Evolutionary conservation across 495 filamentous ascomycete species (phyloP).

Genomic region (Penicillium coprophilum): DNA sequence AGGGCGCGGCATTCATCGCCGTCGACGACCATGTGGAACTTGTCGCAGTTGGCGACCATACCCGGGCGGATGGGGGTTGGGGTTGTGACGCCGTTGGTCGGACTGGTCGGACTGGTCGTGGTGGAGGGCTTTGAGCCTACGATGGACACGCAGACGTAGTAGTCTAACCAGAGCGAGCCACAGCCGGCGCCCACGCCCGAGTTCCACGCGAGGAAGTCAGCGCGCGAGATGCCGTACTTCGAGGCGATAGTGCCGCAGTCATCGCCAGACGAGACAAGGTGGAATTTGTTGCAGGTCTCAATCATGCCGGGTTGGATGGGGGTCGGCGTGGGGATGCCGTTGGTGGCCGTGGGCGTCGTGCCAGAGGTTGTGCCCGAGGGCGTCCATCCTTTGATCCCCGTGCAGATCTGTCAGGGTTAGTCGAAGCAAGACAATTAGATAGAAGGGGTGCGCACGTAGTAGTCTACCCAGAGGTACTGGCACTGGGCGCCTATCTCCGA

Average conservation of each 20-base stretch:
- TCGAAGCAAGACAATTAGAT: no score
- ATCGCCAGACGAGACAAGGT: background rate
- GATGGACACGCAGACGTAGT: no score
- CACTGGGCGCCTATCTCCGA: background rate
- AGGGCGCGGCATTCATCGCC: constrained; percentile 32
- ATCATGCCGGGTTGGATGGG: background rate
- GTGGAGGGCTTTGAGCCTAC: background rate
- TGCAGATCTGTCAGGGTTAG: background rate
- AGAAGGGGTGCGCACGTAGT: no score
- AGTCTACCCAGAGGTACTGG: background rate
- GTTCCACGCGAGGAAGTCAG: no score
- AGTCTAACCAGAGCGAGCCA: background rate
- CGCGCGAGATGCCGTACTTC: no score
- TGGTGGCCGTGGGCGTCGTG: no score
- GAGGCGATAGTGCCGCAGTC: no score
- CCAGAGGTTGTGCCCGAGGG: no score
- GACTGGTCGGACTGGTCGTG: constrained; percentile 8
- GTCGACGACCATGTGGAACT: constrained; percentile 18
- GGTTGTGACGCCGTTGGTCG: constrained; percentile 16
- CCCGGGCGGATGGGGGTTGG: constrained; percentile 21
- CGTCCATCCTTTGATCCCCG: background rate
- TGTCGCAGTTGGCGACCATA: constrained; percentile 22
- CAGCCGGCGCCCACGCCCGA: background rate
- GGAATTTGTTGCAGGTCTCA: background rate
- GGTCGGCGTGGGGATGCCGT: background rate